Base-by-base conservation (phyloP, 2,329 filamentous ascomycete species). In the Grosmannia serpens region DNA sequence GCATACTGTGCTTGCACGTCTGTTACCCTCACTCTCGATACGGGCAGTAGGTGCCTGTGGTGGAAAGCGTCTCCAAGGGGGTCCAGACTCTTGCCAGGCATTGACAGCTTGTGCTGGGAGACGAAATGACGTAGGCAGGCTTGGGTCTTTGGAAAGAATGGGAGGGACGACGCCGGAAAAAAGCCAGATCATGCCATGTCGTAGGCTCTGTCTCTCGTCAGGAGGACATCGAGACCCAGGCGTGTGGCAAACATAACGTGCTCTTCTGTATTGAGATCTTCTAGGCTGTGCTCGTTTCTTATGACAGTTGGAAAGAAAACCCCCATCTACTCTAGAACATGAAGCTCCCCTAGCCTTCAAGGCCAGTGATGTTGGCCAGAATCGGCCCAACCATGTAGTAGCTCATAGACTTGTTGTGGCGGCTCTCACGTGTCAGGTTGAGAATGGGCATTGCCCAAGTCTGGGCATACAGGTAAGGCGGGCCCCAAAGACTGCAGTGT, bases 381-480 rank as follows among this genome's bases (percentile, higher is more conserved):
- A 61, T 44, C 1, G 58, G 58, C 3, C 60, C 58, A 0, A 24
- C 26, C 6, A 24, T 13, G 35, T 17, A 57, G 55, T 60, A 62
- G 5, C 35, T 47, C 53, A 62, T 60, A 11, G 58, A n/a, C 15
- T 22, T 22, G 5, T 47, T 49, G 24, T 56, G 44, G 17, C 44
- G 51, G 44, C 24, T 10, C 31, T 57, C 26, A 1, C 29, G 27
- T 1, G 56, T 58, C 33, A 63, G 38, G 17, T 57, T 59, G 20
- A 62, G 54, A 11, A 51, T 7, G 1, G 60, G 58, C 46, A 44
- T 47, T 41, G 62, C 60, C 50, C 54, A 62, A 2, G 62, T 62
- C 56, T 61, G 60, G 1, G 53, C 60, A 50, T 55, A 62, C 15
- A 63, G 5, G 47, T 61, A 63, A 1, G 60, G 60, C 1, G 60